These are phyloP conservation scores for Botrytis squamosa DNA, from an alignment of 2,329 filamentous ascomycete genomes.

Conservation along the genomic window DNA sequence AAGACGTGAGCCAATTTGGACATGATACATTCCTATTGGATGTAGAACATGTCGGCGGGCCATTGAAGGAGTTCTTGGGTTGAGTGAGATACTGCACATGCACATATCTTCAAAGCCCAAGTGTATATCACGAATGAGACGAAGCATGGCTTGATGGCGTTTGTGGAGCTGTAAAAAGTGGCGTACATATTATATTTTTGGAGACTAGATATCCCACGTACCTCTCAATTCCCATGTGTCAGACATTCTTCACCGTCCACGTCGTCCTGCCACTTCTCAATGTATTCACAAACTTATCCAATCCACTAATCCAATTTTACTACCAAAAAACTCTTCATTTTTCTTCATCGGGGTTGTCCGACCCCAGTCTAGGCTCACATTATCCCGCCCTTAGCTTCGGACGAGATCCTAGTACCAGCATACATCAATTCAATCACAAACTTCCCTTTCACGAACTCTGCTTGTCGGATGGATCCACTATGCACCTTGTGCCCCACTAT, in stretches of 20 bases:
- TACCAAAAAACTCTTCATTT: background rate
- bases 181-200: conserved; percentile 6
- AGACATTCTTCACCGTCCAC: background rate
- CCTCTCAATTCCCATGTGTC: conserved; percentile 4
- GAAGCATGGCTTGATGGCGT: conserved; percentile 17
- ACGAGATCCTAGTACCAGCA: background rate
- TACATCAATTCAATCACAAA: background rate
- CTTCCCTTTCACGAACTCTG: background rate
- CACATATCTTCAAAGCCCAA: background rate
- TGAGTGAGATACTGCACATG: background rate
- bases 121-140: conserved; percentile 15
- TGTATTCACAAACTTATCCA: background rate
- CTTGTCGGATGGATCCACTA: background rate
- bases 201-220: background rate
- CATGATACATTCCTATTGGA: conserved; percentile 96
- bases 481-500: conserved; percentile 11
- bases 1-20: conserved; percentile 91
- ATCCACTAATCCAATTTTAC: conserved; percentile 3
- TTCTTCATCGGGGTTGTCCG: conserved; percentile 20
- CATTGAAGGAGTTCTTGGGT: conserved; percentile 73
- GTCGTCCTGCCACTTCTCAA: background rate
- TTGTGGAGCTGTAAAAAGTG: conserved; percentile 19
- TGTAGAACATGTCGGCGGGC: conserved; percentile 85
- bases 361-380: conserved; percentile 13
- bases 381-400: conserved; percentile 11